Base-by-base conservation (phyloP, 208 protist genomes). In the Crithidia mellificae region DNA sequence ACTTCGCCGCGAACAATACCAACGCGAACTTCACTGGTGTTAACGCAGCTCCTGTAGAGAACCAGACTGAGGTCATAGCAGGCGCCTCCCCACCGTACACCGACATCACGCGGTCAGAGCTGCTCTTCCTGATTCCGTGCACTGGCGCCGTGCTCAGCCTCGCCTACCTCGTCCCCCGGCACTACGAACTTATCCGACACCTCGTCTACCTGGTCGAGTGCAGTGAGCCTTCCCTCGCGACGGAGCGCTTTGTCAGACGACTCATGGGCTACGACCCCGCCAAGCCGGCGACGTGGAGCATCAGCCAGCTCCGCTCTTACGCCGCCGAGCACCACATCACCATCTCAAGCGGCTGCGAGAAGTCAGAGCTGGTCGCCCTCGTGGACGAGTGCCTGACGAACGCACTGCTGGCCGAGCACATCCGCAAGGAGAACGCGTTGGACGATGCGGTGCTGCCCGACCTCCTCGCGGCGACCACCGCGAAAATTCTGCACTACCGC, bases 201-300 rank as follows among this genome's bases (percentile, higher is more conserved):
- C 20, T 29, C 12, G 22, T 39, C 30, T 29, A 46, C 46, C 46
- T 39, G 39, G 58, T 19, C 58, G 30, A 24, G 58, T 4, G 58
- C 58, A 30, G 30, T 34, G 11, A 17, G 4, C 15, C 25, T 3
- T 25, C n/a, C 12, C 22, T 20, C 36, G 25, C 34, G 0, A 39
- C 22, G 32, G 43, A 49, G 34, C 62, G 34, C 24, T 55, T 68
- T 20, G 17, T 68, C n/a, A 14, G 11, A 15, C 71, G 17, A 14
- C 17, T 39, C 50, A 80, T 72, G 69, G 57, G 41, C 30, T 73
- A 55, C 62, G 30, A 80, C 34, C 70, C 75, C n/a, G 68, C 74
- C 66, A 65, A 80, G n/a, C 76, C 85, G 6, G 24, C 49, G 27
- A 83, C 72, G 53, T 91, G 85, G 85, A 74, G 51, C 34, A 69